Evolutionary conservation across 306 rosid genomes (phyloP), one percentile per base, ranked within the genome.

Genomic region (Lathyrus sativus): DNA sequence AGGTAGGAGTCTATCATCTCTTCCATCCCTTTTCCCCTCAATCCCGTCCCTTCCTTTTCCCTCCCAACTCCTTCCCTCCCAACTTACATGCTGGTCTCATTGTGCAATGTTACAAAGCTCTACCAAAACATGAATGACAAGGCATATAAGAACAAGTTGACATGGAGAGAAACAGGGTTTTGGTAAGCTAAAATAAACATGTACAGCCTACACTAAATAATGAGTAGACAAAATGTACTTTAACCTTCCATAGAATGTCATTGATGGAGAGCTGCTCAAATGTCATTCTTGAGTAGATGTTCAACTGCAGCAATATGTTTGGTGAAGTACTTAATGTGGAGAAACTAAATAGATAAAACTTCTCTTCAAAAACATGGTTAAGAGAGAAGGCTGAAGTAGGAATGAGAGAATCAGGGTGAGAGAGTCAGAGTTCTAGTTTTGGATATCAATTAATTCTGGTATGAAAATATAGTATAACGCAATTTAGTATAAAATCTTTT

Each of bases 281-380:
- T 70, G 19, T 11, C 55, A 26, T 56, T 56, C 44, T 69, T 70
- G 56, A 70, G 42, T 56, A 70, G 51, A 24, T 8, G 46, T 38
- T 18, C 26, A 45, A 51, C 18, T 31, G 38, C 24, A 33, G 13
- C 55, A 55, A 7, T 17, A 51, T 17, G 22, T 67, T 48, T 1
- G 22, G 22, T 19, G 17, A 49, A 68, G 39, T 26, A 3, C 29
- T 55, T 39, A 17, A 41, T 19, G 12, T 19, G 62, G 49, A 71
- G 39, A 46, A 46, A 33, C 17, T 60, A 46, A 49, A 18, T 71
- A 71, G 38, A 60, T 33, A 9, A 9, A 45, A 46, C 26, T 33
- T 59, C 19, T 24, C 51, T 29, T 38, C 33, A 37, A 50, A 48
- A 61, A 60, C 50, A 48, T 72, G 69, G n/a, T 61, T 35, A 29